A percentile compares a stretch with the other conserved stretches of the same genome.
Conservation (phyloP, 306 rosid genomes). For the Argentina anserina region DNA sequence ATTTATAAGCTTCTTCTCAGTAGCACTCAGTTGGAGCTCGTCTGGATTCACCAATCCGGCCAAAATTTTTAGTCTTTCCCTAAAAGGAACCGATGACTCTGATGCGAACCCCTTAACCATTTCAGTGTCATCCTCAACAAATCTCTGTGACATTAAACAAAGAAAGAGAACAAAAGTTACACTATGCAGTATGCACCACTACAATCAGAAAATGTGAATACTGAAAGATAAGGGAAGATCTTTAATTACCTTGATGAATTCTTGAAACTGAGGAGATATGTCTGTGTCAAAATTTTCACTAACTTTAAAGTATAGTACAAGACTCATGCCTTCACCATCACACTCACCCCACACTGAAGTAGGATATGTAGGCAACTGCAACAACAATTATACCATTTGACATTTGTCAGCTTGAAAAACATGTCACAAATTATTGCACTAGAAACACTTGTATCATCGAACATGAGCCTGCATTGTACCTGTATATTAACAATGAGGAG, state of each 20-base stretch:
- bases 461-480: constrained; percentile 31
- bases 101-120: constrained; percentile 62
- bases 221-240: not conserved
- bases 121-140: constrained; percentile 72
- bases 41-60: constrained; percentile 83
- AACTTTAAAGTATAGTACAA: constrained; percentile 73
- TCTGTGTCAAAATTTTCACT: constrained; percentile 61
- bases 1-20: constrained; percentile 71
- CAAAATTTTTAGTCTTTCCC: constrained; percentile 82
- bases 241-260: constrained; percentile 53
- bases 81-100: constrained; percentile 53
- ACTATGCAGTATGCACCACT: not conserved
- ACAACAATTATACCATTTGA: constrained; percentile 7
- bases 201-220: not conserved
- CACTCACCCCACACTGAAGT: constrained; percentile 73
- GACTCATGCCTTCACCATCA: constrained; percentile 90
- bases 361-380: constrained; percentile 81
- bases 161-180: not conserved
- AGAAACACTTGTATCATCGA: not conserved
- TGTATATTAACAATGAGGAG: constrained; percentile 84
- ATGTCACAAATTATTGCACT: not conserved
- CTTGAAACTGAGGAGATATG: constrained; percentile 52
- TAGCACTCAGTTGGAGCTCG: constrained; percentile 56
- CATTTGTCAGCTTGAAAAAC: not conserved
- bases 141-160: constrained; percentile 45